Conservation (phyloP, 1,139 yeast species). For the Saccharomycopsis hybrid region DNA sequence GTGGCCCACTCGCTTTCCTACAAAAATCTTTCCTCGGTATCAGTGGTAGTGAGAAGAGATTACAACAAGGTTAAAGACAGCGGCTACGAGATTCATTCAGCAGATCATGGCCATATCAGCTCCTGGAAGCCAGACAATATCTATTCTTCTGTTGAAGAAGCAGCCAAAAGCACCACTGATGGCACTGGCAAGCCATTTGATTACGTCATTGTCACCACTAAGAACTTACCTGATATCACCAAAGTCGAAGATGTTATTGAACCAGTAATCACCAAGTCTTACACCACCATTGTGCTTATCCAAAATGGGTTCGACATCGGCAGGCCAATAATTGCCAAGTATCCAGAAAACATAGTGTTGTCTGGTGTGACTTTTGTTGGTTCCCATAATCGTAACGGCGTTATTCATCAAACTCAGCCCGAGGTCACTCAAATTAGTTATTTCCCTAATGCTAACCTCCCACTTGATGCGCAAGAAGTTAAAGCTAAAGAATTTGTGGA, state of each 20-base stretch:
- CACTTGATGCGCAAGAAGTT: conserved; percentile 27
- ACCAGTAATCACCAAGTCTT: conserved; percentile 39
- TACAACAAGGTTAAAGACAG: conserved; percentile 36
- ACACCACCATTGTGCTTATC: conserved; percentile 38
- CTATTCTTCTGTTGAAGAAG: conserved; percentile 33
- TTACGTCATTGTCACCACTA: conserved; percentile 45
- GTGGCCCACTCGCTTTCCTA: conserved; percentile 45
- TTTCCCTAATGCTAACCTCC: conserved; percentile 32
- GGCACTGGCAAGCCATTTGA: too few relatives aligned
- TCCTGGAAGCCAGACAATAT: conserved; percentile 48
- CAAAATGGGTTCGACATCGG: conserved; percentile 57
- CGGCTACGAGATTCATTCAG: conserved; percentile 46
- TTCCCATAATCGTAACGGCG: conserved; percentile 30
- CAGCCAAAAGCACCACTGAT: conserved; percentile 8
- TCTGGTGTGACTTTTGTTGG: conserved; percentile 47
- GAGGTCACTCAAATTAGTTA: conserved; percentile 38
- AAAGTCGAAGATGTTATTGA: conserved; percentile 40
- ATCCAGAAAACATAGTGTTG: conserved; percentile 39
- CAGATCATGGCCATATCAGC: conserved; percentile 42
- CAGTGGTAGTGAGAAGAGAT: conserved; percentile 50
- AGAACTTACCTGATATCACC: conserved; percentile 46
- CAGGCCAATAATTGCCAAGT: conserved; percentile 38
- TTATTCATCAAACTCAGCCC: conserved; percentile 30
- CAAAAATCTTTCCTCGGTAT: conserved; percentile 35
- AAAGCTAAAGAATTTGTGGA: conserved; percentile 36